phyloP scores from a whole-genome alignment of 345 rosid genomes.

The Salix purpurea region DNA sequence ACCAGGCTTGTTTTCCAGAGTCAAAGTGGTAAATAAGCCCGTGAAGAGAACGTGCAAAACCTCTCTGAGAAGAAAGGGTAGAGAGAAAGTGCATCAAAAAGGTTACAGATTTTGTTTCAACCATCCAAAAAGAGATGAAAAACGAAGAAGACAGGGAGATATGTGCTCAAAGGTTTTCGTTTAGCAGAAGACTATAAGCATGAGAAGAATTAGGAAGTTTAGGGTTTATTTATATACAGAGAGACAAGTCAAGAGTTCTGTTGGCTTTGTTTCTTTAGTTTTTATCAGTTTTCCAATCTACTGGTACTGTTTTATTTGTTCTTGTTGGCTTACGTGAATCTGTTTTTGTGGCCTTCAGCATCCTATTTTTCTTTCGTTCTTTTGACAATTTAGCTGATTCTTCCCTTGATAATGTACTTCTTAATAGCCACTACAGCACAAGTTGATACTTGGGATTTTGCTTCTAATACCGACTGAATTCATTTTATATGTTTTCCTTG shows the following conservation, averaged over 20 bases:
- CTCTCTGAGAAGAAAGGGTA: not conserved
- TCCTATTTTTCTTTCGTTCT: not conserved
- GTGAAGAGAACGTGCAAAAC: not conserved
- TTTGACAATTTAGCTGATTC: not conserved
- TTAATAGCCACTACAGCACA: not conserved
- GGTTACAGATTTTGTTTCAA: not conserved
- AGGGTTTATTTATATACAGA: not conserved
- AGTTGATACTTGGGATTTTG: not conserved
- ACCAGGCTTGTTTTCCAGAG: conserved; percentile 4
- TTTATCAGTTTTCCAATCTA: not conserved
- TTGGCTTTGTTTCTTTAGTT: not conserved
- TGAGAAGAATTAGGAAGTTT: not conserved
- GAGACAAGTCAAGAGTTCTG: not conserved
- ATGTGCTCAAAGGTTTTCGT: not conserved
- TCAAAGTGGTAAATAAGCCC: not conserved
- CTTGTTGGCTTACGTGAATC: not conserved
- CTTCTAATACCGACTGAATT: not conserved
- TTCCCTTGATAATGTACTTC: not conserved
- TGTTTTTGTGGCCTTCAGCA: not conserved
- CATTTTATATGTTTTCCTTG: not conserved
- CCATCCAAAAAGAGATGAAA: conserved; percentile 12
- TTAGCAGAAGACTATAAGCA: not conserved
- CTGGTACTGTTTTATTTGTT: not conserved
- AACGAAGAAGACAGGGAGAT: not conserved
- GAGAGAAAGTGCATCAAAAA: conserved; percentile 4